Evolutionary conservation across 2,329 filamentous ascomycete species (phyloP), one percentile per base, ranked within the genome.

Genomic region (Raffaelea ambrosiae): DNA sequence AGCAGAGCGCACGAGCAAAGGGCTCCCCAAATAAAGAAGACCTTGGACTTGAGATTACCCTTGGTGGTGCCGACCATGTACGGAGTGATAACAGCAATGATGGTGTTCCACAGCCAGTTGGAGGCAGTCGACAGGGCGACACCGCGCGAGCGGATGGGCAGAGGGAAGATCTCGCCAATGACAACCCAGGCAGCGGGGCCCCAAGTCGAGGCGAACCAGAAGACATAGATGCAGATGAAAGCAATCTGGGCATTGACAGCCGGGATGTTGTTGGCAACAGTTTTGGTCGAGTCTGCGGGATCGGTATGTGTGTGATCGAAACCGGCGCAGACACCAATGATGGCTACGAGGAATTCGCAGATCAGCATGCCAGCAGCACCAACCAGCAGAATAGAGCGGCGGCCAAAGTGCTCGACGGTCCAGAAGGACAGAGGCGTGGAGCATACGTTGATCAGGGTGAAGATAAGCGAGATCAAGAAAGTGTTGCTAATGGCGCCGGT

Each of bases 191-290:
- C 77, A 44, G 81, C 84, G 7, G 88, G 87, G 46, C 88, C 88
- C 88, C 88, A 95, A 54, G 88, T 95, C 50, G 78, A 82, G 51
- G 88, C 88, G 65, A 95, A 95, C 76, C 84, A 91, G 77, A 88
- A 89, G 74, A 95, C 90, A 76, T 89, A 93, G 72, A 95, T 83
- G 70, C 83, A 85, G 62, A 93, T 93, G 71, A 94, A 93, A 52
- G 86, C 80, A 55, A 95, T 88, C 74, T 90, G 83, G 44, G 84
- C 79, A 57, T 77, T 73, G 58, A 77, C 74, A 31, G 80, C 82
- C 3, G 69, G 54, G 51, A 73, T 67, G 64, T 83, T 79, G 67
- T 76, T 46, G 59, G 72, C 71, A 8, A 71, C 65, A 19, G 59
- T 62, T 19, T 55, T 57, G 26, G 55, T 55, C 1, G 68, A 59